Evolutionary conservation across 2,329 filamentous ascomycete species (phyloP).

Genomic region (Epichloe hybrida): DNA sequence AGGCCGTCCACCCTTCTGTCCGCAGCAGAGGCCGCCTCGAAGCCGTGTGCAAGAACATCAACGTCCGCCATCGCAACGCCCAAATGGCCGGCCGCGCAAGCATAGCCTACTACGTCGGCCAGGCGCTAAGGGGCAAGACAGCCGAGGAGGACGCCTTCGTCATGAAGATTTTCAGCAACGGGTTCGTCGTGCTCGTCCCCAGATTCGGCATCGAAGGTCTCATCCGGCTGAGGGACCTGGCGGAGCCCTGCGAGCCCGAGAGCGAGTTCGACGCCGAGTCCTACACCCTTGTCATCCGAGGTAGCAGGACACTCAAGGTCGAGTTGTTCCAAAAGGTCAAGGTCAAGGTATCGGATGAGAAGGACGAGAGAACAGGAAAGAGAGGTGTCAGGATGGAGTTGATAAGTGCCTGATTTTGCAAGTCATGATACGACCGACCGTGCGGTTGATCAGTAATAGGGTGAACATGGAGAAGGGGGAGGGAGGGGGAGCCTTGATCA

Average conservation of each 20-base stretch:
- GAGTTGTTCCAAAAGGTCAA: constrained; percentile 87
- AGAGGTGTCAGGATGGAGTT: constrained; percentile 71
- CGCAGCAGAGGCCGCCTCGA: constrained; percentile 77
- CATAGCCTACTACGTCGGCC: constrained; percentile 95
- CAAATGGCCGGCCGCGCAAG: constrained; percentile 89
- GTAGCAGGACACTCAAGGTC: constrained; percentile 44
- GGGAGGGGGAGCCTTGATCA: no score
- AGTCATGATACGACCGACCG: no score
- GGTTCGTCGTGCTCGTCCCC: constrained; percentile 91
- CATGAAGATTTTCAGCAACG: constrained; percentile 95
- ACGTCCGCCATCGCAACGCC: constrained; percentile 90
- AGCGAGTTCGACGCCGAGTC: constrained; percentile 75
- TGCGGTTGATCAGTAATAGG: no score
- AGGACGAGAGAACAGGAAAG: constrained; percentile 94
- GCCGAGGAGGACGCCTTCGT: constrained; percentile 86
- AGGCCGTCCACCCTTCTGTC: constrained; percentile 66
- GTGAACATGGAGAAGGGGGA: no score
- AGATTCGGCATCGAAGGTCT: constrained; percentile 90
- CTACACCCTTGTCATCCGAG: constrained; percentile 56
- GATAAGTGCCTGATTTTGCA: constrained; percentile 9
- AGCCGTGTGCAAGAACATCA: constrained; percentile 95
- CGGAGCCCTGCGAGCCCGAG: constrained; percentile 64
- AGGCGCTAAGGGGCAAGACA: constrained; percentile 69
- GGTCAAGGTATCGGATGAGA: constrained; percentile 81
- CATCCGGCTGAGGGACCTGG: constrained; percentile 74